phyloP scores from a whole-genome alignment of 2,329 filamentous ascomycete genomes.

The Monilinia polystroma region DNA sequence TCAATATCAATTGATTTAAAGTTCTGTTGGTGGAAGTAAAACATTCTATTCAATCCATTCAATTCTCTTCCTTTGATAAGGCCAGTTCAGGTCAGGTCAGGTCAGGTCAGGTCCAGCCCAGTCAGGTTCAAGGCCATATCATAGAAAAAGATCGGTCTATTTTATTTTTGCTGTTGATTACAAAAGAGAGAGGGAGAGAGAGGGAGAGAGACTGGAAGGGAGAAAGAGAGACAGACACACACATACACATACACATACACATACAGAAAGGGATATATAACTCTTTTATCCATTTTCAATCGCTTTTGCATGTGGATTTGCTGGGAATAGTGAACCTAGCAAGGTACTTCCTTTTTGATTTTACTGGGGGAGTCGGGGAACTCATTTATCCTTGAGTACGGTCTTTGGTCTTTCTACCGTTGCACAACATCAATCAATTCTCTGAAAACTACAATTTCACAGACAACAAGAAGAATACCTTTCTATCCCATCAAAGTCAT shows the following conservation, averaged over 20 bases:
- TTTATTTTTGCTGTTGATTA: background rate
- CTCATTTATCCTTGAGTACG: slow-evolving; percentile 18
- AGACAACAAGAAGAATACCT: slow-evolving; percentile 14
- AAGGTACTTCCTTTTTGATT: slow-evolving; percentile 34
- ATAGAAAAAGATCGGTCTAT: background rate
- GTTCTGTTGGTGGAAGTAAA: slow-evolving; percentile 3
- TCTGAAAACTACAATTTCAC: slow-evolving; percentile 17
- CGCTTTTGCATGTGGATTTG: slow-evolving; percentile 28
- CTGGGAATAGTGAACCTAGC: slow-evolving; percentile 43
- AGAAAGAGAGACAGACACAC: too few relatives aligned
- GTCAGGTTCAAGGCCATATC: background rate
- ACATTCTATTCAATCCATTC: background rate
- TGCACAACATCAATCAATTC: slow-evolving; percentile 14
- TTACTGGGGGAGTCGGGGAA: slow-evolving; percentile 10
- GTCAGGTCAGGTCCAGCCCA: background rate
- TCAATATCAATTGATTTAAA: background rate
- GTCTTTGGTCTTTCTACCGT: slow-evolving; percentile 4
- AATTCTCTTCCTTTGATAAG: background rate
- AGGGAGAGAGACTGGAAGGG: too few relatives aligned
- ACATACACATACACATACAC: too few relatives aligned
- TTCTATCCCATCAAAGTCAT: slow-evolving; percentile 17
- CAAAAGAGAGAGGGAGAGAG: too few relatives aligned
- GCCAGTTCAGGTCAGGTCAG: background rate
- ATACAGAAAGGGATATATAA: too few relatives aligned
- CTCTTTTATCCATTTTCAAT: slow-evolving; percentile 23